Base-by-base conservation (phyloP, 192 early-diverging fungal species). In the Funneliformis geosporum region DNA sequence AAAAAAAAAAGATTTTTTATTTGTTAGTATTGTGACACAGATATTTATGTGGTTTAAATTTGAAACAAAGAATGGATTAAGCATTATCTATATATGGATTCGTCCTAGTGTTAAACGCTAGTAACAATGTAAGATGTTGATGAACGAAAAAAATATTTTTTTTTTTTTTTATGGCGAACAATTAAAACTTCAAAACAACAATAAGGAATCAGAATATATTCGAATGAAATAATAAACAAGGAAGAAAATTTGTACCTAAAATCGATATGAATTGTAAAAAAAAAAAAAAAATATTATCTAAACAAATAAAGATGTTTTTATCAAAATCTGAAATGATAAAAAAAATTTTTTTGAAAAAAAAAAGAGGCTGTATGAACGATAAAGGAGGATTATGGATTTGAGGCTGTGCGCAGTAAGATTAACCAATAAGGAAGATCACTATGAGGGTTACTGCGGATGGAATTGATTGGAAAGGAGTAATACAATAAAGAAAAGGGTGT, bases 391-490 rank as follows among this genome's bases (percentile, higher is more conserved):
- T n/a, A n/a, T n/a, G n/a, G 12, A 40, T 16, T 38, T 67, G 66
- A 39, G 66, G 66, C 66, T 68, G 66, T 68, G 38, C 66, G 66
- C 66, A 68, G 66, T 39, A 68, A 68, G 21, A 68, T 68, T 68
- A 68, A 64, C 61, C 12, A 47, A 12, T 47, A 12, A 47, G 46
- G 46, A 47, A 47, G 12, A 42, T 39, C 66, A 68, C 66, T 42
- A 39, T 47, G 46, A 47, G 12, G 12, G 12, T 47, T 47, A 47
- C 66, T 68, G 61, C 61, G 61, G 61, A 64, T 64, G 10, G 2
- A 64, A 64, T 64, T 64, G 61, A 64, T 64, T 28, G 61, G 61
- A 28, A 28, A 14, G 28, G n/a, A 28, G 27, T 28, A 10, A 23
- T 33, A 42, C 33, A 39, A 68, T 67, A 11, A 33, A 39, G 27